Evolutionary conservation across 2,329 filamentous ascomycete species (phyloP).

Genomic region (Diaporthe sp.): DNA sequence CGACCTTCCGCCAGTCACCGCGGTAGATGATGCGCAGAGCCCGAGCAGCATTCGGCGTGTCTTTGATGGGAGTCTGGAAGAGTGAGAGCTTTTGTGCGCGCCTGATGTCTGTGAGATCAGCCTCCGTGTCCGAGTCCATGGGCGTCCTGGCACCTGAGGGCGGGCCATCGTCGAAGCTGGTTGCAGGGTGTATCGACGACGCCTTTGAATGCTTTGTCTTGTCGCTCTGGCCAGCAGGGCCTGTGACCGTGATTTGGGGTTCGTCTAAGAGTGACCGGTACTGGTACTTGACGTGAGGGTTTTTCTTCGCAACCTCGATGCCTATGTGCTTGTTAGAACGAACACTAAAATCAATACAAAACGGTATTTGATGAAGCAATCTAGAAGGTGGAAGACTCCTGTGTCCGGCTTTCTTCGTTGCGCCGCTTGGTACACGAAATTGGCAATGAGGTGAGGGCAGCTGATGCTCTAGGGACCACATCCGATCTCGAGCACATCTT

Average conservation of each 20-base stretch:
- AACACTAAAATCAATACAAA: no score
- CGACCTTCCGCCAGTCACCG: slow-evolving; percentile 84
- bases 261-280: slow-evolving; percentile 77
- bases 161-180: slow-evolving; percentile 82
- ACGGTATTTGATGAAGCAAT: background rate
- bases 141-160: slow-evolving; percentile 68
- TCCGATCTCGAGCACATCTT: background rate
- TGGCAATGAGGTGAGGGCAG: background rate
- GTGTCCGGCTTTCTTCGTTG: background rate
- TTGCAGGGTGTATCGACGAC: slow-evolving; percentile 81
- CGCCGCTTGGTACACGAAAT: background rate
- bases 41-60: slow-evolving; percentile 81
- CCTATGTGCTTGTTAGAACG: slow-evolving; percentile 53
- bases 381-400: background rate
- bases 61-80: slow-evolving; percentile 83
- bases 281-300: slow-evolving; percentile 59
- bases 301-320: slow-evolving; percentile 66
- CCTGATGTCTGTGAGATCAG: slow-evolving; percentile 86
- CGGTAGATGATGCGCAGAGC: slow-evolving; percentile 92
- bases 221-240: slow-evolving; percentile 67
- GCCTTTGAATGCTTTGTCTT: slow-evolving; percentile 66
- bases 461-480: background rate
- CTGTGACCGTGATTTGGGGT: slow-evolving; percentile 75
- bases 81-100: slow-evolving; percentile 88
- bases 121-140: slow-evolving; percentile 88